Percentiles rank a stretch among this genome's conserved stretches.
Conservation (phyloP, 73 alveolate genomes). For the Tetrahymena elliotti region DNA sequence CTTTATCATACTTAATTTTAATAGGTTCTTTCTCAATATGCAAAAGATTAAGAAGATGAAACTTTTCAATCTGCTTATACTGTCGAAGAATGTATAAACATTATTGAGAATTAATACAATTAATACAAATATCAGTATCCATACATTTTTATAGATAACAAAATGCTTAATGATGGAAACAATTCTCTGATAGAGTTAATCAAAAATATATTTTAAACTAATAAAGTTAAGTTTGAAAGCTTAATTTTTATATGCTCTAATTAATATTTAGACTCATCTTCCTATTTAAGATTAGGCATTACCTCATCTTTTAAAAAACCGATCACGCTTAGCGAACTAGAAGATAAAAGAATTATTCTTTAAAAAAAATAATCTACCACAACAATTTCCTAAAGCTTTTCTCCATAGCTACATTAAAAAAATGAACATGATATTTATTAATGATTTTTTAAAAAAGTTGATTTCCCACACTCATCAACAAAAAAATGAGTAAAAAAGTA, state of each 20-base stretch:
- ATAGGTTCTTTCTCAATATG: background rate
- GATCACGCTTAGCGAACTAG: background rate
- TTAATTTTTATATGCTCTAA: background rate
- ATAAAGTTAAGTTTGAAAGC: background rate
- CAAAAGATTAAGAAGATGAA: background rate
- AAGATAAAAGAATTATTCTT: background rate
- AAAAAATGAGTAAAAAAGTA: no score
- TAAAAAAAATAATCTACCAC: background rate
- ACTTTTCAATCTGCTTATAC: background rate
- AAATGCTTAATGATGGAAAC: background rate
- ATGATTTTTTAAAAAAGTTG: no score
- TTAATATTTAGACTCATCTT: background rate
- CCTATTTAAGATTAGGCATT: background rate
- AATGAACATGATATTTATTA: background rate
- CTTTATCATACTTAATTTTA: background rate
- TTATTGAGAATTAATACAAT: background rate
- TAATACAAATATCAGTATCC: background rate
- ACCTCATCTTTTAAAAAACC: background rate
- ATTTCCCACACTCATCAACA: no score
- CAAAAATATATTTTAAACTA: background rate
- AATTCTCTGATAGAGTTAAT: background rate
- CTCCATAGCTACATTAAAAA: background rate
- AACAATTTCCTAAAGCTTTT: background rate
- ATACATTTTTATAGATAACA: background rate
- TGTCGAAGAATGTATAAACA: background rate